Evolutionary conservation across 495 filamentous ascomycete species (phyloP).

Genomic region (Bathelium albidoporum): DNA sequence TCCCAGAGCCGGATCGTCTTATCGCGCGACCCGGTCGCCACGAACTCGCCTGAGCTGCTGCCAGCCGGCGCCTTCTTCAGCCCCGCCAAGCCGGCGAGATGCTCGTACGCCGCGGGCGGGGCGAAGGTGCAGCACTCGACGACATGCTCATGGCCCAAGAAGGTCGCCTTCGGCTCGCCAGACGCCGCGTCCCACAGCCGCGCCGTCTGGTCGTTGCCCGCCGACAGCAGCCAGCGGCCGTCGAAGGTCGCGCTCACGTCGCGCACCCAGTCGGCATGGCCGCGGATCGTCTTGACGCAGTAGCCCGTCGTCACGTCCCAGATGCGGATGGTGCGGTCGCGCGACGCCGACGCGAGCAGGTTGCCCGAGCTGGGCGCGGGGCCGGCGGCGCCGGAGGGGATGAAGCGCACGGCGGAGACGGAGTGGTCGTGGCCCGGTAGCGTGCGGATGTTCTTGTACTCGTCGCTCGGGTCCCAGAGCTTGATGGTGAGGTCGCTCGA

Average conservation of each 20-base stretch:
- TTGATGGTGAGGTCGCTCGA: conserved; percentile 89
- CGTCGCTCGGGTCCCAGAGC: conserved; percentile 86
- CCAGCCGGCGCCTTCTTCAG: conserved; percentile 68
- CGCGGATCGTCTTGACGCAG: conserved; percentile 73
- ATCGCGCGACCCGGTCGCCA: conserved; percentile 84
- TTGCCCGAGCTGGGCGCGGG: conserved; percentile 57
- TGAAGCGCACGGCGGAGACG: conserved; percentile 78
- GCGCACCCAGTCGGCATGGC: conserved; percentile 83
- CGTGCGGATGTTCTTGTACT: conserved; percentile 93
- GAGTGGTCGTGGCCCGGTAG: conserved; percentile 89
- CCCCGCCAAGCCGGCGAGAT: conserved; percentile 72
- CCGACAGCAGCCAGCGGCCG: conserved; percentile 70
- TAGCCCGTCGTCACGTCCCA: conserved; percentile 93
- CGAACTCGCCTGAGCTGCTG: conserved; percentile 71
- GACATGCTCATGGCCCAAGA: conserved; percentile 83
- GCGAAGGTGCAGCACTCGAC: conserved; percentile 86
- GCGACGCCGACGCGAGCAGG: conserved; percentile 66
- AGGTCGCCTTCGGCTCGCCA: conserved; percentile 64
- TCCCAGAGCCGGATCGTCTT: conserved; percentile 92
- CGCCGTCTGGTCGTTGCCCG: conserved; percentile 70
- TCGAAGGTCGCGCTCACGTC: conserved; percentile 75
- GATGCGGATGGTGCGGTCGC: conserved; percentile 75
- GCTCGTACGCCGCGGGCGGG: conserved; percentile 63
- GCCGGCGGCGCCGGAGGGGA: conserved; percentile 66
- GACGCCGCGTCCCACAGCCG: conserved; percentile 76